Evolutionary conservation across 371 early-diverging fungal genomes (phyloP), one percentile per base, ranked within the genome.

Genomic region (Encephalitozoon cuniculi): DNA sequence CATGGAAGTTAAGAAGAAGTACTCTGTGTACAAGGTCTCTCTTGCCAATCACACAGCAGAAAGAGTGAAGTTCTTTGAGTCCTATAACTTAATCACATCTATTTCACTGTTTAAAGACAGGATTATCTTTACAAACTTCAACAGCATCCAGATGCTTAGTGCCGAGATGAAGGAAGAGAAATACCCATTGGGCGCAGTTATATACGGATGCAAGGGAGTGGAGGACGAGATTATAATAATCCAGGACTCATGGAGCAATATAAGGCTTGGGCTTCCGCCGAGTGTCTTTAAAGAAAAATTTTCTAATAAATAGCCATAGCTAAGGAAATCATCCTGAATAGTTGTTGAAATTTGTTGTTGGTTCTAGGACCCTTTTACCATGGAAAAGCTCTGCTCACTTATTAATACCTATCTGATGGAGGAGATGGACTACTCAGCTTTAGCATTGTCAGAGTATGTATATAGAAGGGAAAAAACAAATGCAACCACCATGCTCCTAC

Each of bases 271-370:
- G 5, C 12, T 59, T 1, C 59, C 59, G 25, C 18, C 59, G n/a
- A 37, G 59, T 12, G 34, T 59, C n/a, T 59, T 59, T 18, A 59
- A 59, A 34, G 59, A 59, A 59, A 59, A 59, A 59, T 59, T 59
- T 59, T 59, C 59, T 30, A 59, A 59, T 59, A 59, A 59, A 59
- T 59, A 34, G 21, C 37, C 18, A 34, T 59, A 59, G 9, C 21
- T 46, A 46, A 18, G 43, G 43, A 43, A 43, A 15, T 12, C 0
- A 18, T 15, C 49, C 21, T 46, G 3, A 18, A n/a, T 4, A 7
- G 4, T 46, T 8, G 15, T 46, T 46, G 12, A 46, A 46, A 46
- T 46, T 46, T 46, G 49, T 46, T 46, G 49, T 46, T 46, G 49
- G 21, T 46, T 46, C 21, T 21, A 46, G 49, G 49, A 21, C 49